Conservation (phyloP, 2,329 filamentous ascomycete species). For the Pseudocercospora macadamiae region DNA sequence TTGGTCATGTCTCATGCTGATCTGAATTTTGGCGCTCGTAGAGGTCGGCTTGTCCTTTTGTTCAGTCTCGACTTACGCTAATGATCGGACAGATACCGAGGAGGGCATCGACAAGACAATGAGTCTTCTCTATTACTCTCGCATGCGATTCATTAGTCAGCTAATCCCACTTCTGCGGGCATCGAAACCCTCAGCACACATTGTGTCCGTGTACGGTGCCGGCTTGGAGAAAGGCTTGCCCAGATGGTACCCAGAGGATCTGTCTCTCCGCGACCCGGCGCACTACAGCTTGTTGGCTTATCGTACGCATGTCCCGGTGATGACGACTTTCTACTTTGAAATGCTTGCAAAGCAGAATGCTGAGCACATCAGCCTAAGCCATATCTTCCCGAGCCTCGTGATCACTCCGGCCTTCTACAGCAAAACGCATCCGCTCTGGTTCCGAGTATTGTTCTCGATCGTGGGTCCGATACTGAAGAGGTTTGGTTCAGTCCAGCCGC, state of each 20-base stretch:
- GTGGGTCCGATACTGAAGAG: slow-evolving; percentile 18
- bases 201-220: slow-evolving; percentile 30
- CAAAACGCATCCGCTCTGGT: slow-evolving; percentile 10
- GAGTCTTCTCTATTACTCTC: slow-evolving; percentile 32
- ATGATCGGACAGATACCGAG: slow-evolving; percentile 16
- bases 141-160: slow-evolving; percentile 25
- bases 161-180: slow-evolving; percentile 27
- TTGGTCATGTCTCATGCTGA: slow-evolving; percentile 44
- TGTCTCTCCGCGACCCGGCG: slow-evolving; percentile 21
- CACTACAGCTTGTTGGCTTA: slow-evolving; percentile 21
- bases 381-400: slow-evolving; percentile 32
- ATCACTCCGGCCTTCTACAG: slow-evolving; percentile 19
- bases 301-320: slow-evolving; percentile 23
- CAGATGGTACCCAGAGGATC: slow-evolving; percentile 19
- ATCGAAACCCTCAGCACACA: slow-evolving; percentile 15
- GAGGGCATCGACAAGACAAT: slow-evolving; percentile 31
- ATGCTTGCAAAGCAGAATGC: slow-evolving; percentile 22
- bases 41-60: slow-evolving; percentile 1
- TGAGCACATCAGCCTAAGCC: slow-evolving; percentile 22
- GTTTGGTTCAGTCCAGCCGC: slow-evolving; percentile 2
- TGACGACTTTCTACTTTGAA: slow-evolving; percentile 32
- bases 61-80: neutral
- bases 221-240: slow-evolving; percentile 21
- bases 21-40: slow-evolving; percentile 31
- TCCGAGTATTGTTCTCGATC: slow-evolving; percentile 13